phyloP scores from a whole-genome alignment of 768 basidiomycete species.

The Collybia sp. region DNA sequence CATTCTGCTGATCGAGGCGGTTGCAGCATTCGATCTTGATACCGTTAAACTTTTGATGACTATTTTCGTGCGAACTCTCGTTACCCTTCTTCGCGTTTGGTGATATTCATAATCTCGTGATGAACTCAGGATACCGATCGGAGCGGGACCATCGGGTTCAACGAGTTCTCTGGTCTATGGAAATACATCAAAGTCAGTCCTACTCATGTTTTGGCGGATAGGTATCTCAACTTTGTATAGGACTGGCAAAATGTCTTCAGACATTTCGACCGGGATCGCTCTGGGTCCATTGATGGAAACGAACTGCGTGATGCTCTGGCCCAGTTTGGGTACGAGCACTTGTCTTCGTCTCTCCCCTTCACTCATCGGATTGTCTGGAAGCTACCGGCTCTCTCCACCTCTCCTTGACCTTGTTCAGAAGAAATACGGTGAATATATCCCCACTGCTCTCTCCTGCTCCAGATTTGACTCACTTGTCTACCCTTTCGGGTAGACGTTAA shows the following conservation, averaged over 20 bases:
- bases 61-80: constrained; percentile 56
- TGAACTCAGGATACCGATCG: constrained; percentile 56
- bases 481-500: constrained; percentile 48
- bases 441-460: not conserved
- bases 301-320: constrained; percentile 67
- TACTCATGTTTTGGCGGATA: not conserved
- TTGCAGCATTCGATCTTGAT: constrained; percentile 74
- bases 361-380: constrained; percentile 11
- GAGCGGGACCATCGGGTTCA: constrained; percentile 76
- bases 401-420: constrained; percentile 62
- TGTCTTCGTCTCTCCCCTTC: not conserved
- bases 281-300: constrained; percentile 67
- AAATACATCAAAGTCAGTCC: constrained; percentile 64
- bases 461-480: constrained; percentile 18
- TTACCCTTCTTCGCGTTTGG: not conserved
- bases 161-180: constrained; percentile 80
- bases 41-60: constrained; percentile 84
- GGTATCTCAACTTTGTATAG: constrained; percentile 17
- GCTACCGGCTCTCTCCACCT: constrained; percentile 64
- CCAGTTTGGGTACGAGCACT: constrained; percentile 59
- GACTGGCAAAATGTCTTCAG: constrained; percentile 85
- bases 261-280: constrained; percentile 81
- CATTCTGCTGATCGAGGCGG: not conserved
- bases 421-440: constrained; percentile 65
- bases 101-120: not conserved